phyloP scores from a whole-genome alignment of 352 stramenopile genomes.

The Globisporangium takayamanum region DNA sequence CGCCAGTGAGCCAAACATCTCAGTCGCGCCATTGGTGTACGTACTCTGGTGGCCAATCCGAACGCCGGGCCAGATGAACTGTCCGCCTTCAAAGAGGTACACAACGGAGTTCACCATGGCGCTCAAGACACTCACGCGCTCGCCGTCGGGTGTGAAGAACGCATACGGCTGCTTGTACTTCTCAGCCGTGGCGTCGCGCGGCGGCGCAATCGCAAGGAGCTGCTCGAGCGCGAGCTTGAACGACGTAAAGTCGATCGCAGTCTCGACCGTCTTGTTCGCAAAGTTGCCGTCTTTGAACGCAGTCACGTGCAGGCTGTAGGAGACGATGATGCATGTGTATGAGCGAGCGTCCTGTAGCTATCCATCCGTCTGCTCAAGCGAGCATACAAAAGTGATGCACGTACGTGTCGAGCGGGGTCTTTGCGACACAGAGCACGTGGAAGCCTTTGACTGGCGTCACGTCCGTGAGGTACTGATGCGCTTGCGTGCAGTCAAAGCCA shows the following conservation, averaged over 20 bases:
- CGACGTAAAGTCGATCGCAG: constrained; percentile 22
- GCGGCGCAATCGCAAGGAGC: constrained; percentile 29
- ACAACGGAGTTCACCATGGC: constrained; percentile 42
- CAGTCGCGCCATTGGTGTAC: background rate
- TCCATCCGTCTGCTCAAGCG: background rate
- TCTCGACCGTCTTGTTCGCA: constrained; percentile 21
- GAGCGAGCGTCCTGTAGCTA: background rate
- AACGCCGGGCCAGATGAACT: constrained; percentile 73
- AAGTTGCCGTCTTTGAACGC: constrained; percentile 58
- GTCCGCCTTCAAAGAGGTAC: constrained; percentile 67
- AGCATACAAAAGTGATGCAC: constrained; percentile 5
- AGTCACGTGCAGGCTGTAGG: constrained; percentile 32
- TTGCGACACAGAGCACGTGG: constrained; percentile 59
- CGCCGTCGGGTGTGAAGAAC: constrained; percentile 53
- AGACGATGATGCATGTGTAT: background rate
- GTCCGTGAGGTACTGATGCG: constrained; percentile 46
- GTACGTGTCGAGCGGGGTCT: constrained; percentile 35
- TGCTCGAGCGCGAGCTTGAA: constrained; percentile 34
- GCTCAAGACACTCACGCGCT: constrained; percentile 36
- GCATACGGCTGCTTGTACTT: constrained; percentile 68
- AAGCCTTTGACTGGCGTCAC: constrained; percentile 58
- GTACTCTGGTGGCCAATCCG: constrained; percentile 60
- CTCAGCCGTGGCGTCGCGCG: constrained; percentile 19
- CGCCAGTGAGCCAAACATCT: too few species aligned
- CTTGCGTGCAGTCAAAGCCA: constrained; percentile 28